These are phyloP conservation scores for Gremmenia infestans DNA, from an alignment of 2,329 filamentous ascomycete genomes.

Conservation along the genomic window DNA sequence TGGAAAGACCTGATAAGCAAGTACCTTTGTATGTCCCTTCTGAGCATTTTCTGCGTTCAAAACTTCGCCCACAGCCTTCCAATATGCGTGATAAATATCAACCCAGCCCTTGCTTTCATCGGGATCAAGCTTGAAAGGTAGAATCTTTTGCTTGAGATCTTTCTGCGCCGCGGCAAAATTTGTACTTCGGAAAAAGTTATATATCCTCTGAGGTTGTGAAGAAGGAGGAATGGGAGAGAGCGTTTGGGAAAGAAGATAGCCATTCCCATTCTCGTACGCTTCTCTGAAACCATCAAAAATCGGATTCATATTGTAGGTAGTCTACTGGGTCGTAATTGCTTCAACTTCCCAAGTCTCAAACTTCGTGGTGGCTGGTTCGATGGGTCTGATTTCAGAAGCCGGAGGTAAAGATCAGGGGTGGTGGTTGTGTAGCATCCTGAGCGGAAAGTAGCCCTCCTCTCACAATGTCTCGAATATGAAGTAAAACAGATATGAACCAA, in stretches of 20 bases:
- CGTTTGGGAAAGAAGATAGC: conserved; percentile 68
- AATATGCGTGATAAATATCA: conserved; percentile 78
- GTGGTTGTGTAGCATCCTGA: conserved; percentile 1
- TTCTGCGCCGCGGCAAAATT: conserved; percentile 55
- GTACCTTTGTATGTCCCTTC: conserved; percentile 26
- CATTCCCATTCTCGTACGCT: conserved; percentile 60
- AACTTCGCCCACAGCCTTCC: conserved; percentile 74
- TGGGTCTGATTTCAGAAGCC: not conserved
- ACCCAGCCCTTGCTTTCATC: conserved; percentile 77
- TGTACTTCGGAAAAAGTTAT: conserved; percentile 65
- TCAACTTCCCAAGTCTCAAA: not conserved
- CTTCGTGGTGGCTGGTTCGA: not conserved
- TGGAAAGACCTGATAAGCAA: no score
- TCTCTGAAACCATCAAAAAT: conserved; percentile 69
- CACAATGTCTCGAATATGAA: not conserved
- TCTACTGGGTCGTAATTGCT: conserved; percentile 3
- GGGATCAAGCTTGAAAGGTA: conserved; percentile 34
- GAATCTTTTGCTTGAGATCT: conserved; percentile 66
- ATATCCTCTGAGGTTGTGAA: conserved; percentile 59
- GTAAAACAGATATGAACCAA: not conserved
- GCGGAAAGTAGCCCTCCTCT: not conserved
- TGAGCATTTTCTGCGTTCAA: conserved; percentile 56
- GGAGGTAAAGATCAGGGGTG: not conserved
- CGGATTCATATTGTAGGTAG: conserved; percentile 55
- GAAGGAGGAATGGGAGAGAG: conserved; percentile 65